Percentiles rank a stretch among this genome's conserved stretches.
Conservation (phyloP, 2,329 filamentous ascomycete genomes). For the Nemania sp. region DNA sequence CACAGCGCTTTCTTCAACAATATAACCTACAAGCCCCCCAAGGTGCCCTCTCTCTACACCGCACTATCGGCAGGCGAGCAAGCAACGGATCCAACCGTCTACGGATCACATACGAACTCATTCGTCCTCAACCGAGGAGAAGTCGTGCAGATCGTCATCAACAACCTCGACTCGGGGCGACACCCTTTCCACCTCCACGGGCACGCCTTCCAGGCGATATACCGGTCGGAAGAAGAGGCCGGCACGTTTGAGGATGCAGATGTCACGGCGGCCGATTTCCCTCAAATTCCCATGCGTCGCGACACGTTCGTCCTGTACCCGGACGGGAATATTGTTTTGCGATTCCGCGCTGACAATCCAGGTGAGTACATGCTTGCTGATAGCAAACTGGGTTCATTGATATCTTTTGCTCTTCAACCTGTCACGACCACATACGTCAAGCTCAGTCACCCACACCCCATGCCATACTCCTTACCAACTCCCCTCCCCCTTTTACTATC, state of each 20-base stretch:
- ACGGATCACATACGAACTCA: slow-evolving; percentile 68
- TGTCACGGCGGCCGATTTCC: slow-evolving; percentile 52
- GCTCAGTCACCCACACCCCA: too few relatives aligned
- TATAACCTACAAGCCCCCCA: slow-evolving; percentile 73
- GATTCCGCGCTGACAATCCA: slow-evolving; percentile 70
- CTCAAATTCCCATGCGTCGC: slow-evolving; percentile 63
- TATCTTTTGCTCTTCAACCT: too few relatives aligned
- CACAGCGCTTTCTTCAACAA: slow-evolving; percentile 70
- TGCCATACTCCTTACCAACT: neutral
- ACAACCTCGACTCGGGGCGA: slow-evolving; percentile 72
- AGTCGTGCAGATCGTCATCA: slow-evolving; percentile 76
- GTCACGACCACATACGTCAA: neutral
- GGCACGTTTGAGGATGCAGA: slow-evolving; percentile 58
- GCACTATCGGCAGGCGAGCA: slow-evolving; percentile 66
- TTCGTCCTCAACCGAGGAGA: slow-evolving; percentile 70
- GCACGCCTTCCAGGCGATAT: slow-evolving; percentile 71
- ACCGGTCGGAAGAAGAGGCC: slow-evolving; percentile 61
- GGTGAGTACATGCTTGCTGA: slow-evolving; percentile 44
- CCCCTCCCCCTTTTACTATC: neutral
- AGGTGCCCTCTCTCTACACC: slow-evolving; percentile 81
- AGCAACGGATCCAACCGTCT: slow-evolving; percentile 62
- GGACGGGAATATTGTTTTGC: slow-evolving; percentile 68
- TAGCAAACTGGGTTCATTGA: neutral
- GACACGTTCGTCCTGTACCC: slow-evolving; percentile 71
- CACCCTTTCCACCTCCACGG: slow-evolving; percentile 83